Evolutionary conservation across 106 monocot genomes (phyloP), one percentile per base, ranked within the genome.

Genomic region (Allium fistulosum): DNA sequence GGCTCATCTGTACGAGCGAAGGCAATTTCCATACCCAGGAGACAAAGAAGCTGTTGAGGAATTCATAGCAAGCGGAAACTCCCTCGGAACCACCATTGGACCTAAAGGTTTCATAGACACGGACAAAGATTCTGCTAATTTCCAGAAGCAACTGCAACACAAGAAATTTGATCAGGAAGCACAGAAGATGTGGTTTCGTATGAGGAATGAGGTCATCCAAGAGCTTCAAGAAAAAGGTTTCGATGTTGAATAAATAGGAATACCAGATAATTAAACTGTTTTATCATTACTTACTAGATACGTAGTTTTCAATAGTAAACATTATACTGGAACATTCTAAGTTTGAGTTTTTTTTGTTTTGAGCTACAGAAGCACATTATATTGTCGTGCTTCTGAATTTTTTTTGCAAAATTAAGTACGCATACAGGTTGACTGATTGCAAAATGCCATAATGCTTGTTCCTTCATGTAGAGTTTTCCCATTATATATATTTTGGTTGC

Each of bases 111-210:
- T 81, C 53, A 62, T 79, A 27, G 97, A 99, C 63, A 58, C 75
- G 2, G 81, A 73, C 11, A 82, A 81, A 62, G 99, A 90, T 69
- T 67, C 80, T 48, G 99, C 90, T 2, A 90, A 78, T 68, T 79
- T 99, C 73, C 82, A 90, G 76, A 93, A 93, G 73, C 85, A 90
- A 61, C 56, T 99, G 76, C 92, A 90, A 74, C 78, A 72, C 0
- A 77, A 90, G 78, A 99, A 93, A 71, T 83, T 93, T 56, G 99
- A 99, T 16, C 99, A 99, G 71, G 99, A 99, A 70, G 84, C 99
- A 46, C 82, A 87, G 69, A 99, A 99, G 71, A 81, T 99, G 1
- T 99, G 93, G 99, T 65, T 87, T 65, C 84, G 99, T 51, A 99
- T 99, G 99, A 83, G 87, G 73, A 99, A 90, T 55, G 99, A 99